Evolutionary conservation across 352 stramenopile genomes (phyloP).

Genomic region (Phytopythium sindhum): DNA sequence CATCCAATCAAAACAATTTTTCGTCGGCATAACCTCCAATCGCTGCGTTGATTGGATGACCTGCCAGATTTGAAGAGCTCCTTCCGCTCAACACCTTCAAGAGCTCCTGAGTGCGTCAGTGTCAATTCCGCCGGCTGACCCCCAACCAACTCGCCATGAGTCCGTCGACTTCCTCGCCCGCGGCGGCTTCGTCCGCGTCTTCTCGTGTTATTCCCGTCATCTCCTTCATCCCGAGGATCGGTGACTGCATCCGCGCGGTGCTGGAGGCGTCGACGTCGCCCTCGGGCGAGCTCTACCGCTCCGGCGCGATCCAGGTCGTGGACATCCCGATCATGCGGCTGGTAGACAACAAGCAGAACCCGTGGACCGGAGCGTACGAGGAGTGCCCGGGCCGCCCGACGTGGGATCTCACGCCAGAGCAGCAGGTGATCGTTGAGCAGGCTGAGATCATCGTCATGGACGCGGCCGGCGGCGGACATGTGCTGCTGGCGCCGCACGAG

Average conservation of each 20-base stretch:
- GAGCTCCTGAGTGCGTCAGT: no score
- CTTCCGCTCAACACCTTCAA: no score
- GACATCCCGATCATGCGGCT: constrained; percentile 27
- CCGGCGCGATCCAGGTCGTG: constrained; percentile 22
- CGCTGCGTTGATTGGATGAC: no score
- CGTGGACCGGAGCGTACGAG: constrained; percentile 18
- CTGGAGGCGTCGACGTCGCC: constrained; percentile 16
- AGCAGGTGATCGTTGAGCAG: constrained; percentile 23
- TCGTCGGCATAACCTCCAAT: no score
- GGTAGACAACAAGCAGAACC: constrained; percentile 33
- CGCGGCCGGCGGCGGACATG: constrained; percentile 11
- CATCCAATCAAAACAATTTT: no score
- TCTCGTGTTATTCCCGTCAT: constrained; percentile 24
- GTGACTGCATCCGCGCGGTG: constrained; percentile 21
- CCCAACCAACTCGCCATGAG: not conserved
- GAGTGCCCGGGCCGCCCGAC: constrained; percentile 19
- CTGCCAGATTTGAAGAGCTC: no score
- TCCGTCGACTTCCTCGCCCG: not conserved
- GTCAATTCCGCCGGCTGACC: no score
- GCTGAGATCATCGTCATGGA: constrained; percentile 34
- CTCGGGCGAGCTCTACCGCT: constrained; percentile 24
- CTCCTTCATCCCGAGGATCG: constrained; percentile 25
- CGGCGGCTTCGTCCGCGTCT: not conserved
- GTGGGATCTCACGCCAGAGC: constrained; percentile 24
- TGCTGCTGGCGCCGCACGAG: constrained; percentile 28